Evolutionary conservation across 2,329 filamentous ascomycete genomes (phyloP).

Genomic region (Nemania sp.): DNA sequence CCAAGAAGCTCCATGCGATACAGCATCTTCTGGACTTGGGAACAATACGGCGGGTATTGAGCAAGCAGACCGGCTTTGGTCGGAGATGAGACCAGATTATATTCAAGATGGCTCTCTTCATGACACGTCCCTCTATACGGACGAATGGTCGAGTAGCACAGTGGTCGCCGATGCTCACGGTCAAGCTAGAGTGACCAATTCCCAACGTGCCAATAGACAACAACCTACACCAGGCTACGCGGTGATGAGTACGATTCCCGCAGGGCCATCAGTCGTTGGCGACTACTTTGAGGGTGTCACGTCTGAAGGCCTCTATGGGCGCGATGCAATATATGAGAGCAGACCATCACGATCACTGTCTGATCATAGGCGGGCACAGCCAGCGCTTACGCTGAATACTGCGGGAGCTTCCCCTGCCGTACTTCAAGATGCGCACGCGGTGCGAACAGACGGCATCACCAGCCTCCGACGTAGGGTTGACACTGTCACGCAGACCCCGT

Average conservation of each 20-base stretch:
- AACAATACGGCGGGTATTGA: neutral
- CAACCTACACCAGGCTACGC: neutral
- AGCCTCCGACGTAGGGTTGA: neutral
- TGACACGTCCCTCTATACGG: neutral
- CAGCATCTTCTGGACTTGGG: neutral
- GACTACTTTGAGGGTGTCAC: neutral
- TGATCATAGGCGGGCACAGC: neutral
- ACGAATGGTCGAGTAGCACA: neutral
- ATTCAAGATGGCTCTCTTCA: neutral
- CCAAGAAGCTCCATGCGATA: neutral
- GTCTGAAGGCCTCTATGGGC: conserved; percentile 17
- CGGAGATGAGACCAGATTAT: neutral
- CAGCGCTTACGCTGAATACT: neutral
- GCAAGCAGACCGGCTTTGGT: neutral
- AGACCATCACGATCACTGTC: neutral
- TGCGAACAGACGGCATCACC: neutral
- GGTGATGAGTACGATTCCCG: neutral
- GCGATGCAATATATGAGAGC: conserved; percentile 3
- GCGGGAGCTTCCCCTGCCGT: neutral
- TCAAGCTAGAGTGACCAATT: neutral
- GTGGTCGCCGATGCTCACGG: neutral
- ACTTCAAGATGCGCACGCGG: neutral
- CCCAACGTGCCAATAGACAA: neutral
- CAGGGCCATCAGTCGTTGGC: neutral
- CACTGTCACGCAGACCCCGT: neutral